A percentile compares a stretch with the other conserved stretches of the same genome.
Conservation (phyloP, 768 basidiomycete species). For the Candolleomyces efflorescens region DNA sequence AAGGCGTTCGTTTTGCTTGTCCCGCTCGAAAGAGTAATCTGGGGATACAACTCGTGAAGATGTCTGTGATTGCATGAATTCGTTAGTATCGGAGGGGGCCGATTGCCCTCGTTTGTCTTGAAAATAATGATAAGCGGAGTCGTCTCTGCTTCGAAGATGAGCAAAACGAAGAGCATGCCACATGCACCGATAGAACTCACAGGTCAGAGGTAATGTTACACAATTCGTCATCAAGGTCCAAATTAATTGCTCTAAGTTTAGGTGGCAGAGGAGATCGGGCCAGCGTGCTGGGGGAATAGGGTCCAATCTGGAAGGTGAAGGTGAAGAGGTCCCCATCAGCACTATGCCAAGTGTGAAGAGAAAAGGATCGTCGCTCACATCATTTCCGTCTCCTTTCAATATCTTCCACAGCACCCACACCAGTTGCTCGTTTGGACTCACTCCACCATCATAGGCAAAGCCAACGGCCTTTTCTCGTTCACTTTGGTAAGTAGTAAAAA, state of each 20-base stretch:
- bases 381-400: conserved; percentile 75
- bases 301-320: conserved; percentile 57
- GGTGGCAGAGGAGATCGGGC: conserved; percentile 73
- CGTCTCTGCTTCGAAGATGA: conserved; percentile 31
- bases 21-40: conserved; percentile 38
- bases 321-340: not conserved
- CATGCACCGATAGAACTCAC: conserved; percentile 27
- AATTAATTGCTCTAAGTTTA: conserved; percentile 68
- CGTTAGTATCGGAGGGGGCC: conserved; percentile 38
- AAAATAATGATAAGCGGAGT: conserved; percentile 41
- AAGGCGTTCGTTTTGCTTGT: conserved; percentile 52
- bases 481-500: conserved; percentile 61
- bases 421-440: conserved; percentile 66
- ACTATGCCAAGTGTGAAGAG: not conserved
- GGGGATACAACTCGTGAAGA: conserved; percentile 11
- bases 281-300: conserved; percentile 72
- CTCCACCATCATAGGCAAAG: conserved; percentile 43
- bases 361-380: conserved; percentile 43
- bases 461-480: conserved; percentile 61
- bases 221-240: conserved; percentile 62
- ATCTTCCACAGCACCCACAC: conserved; percentile 90
- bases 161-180: not conserved
- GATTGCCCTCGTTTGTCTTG: conserved; percentile 35
- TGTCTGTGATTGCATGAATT: conserved; percentile 14
- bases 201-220: conserved; percentile 47